phyloP scores from a whole-genome alignment of 1,284 basidiomycete species.

The Fomitopsis schrenkii region DNA sequence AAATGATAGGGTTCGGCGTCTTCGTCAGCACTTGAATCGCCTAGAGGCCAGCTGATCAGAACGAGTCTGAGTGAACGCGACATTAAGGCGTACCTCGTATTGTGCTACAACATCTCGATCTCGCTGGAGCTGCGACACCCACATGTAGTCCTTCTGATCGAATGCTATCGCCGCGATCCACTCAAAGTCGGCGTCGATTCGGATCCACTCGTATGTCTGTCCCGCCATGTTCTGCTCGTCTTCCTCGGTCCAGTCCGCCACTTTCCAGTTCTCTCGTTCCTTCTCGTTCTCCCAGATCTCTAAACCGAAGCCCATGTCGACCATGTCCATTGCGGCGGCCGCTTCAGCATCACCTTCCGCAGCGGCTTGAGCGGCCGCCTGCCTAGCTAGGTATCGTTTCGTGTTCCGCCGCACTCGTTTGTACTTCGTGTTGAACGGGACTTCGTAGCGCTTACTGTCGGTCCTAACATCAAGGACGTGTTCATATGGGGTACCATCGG shows the following conservation, averaged over 20 bases:
- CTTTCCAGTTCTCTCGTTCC: constrained; percentile 92
- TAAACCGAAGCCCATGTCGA: constrained; percentile 94
- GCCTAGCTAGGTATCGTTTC: constrained; percentile 91
- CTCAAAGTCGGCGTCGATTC: constrained; percentile 98
- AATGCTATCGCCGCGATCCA: constrained; percentile 94
- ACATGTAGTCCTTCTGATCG: constrained; percentile 98
- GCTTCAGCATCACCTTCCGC: constrained; percentile 89
- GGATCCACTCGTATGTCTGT: constrained; percentile 98
- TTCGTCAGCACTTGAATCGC: constrained; percentile 82
- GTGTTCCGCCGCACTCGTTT: constrained; percentile 95
- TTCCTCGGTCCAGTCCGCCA: constrained; percentile 97
- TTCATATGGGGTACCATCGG: constrained; percentile 98
- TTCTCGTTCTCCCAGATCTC: constrained; percentile 96
- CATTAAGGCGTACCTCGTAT: constrained; percentile 67
- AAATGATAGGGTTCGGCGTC: constrained; percentile 85
- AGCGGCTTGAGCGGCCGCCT: constrained; percentile 89
- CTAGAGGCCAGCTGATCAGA: constrained; percentile 35
- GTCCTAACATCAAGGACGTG: constrained; percentile 93
- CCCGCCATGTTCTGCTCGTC: constrained; percentile 92
- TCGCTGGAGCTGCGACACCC: constrained; percentile 94
- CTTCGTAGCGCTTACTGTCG: constrained; percentile 84
- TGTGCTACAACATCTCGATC: constrained; percentile 99
- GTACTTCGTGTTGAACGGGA: constrained; percentile 99
- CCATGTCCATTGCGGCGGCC: constrained; percentile 89
- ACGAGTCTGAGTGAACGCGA: background rate